Percentiles rank a stretch among this genome's conserved stretches.
These are phyloP conservation scores for Sedum album DNA, from an alignment of 164 flowering plant genomes.

Conservation along the genomic window DNA sequence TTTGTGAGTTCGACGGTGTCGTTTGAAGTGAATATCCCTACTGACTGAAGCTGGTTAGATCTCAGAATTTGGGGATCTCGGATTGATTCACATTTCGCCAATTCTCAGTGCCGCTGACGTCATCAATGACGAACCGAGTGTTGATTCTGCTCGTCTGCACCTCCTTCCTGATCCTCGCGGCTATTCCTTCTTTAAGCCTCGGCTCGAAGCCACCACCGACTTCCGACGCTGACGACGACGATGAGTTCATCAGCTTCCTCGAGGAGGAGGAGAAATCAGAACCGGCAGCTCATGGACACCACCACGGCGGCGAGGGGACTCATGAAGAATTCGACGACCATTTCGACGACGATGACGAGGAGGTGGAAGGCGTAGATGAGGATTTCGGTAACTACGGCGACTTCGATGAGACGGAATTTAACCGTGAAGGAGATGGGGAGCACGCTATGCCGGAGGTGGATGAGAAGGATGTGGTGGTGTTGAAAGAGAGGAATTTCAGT, in stretches of 20 bases:
- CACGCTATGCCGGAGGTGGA: slow-evolving; percentile 37
- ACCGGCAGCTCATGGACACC: background rate
- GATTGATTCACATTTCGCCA: slow-evolving; percentile 5
- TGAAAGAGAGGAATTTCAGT: slow-evolving; percentile 67
- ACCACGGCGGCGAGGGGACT: slow-evolving; percentile 11
- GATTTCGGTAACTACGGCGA: slow-evolving; percentile 30
- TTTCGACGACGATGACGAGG: slow-evolving; percentile 13
- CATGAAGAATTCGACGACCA: slow-evolving; percentile 9
- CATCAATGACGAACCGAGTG: background rate
- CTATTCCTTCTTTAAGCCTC: background rate
- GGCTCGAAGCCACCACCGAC: slow-evolving; percentile 12
- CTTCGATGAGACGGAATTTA: slow-evolving; percentile 22
- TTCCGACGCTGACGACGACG: slow-evolving; percentile 36
- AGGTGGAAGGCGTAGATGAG: slow-evolving; percentile 20
- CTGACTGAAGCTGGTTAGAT: background rate
- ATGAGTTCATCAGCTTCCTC: slow-evolving; percentile 68
- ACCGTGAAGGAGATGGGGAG: slow-evolving; percentile 17
- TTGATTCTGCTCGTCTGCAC: background rate
- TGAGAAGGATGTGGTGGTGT: slow-evolving; percentile 79
- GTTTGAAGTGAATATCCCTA: no score
- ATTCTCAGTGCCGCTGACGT: background rate
- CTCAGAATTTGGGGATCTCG: background rate
- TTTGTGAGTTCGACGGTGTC: background rate
- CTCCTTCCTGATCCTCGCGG: background rate
- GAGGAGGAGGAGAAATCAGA: slow-evolving; percentile 30